Evolutionary conservation across 2,329 filamentous ascomycete species (phyloP).

Genomic region (Penicillium paneum): DNA sequence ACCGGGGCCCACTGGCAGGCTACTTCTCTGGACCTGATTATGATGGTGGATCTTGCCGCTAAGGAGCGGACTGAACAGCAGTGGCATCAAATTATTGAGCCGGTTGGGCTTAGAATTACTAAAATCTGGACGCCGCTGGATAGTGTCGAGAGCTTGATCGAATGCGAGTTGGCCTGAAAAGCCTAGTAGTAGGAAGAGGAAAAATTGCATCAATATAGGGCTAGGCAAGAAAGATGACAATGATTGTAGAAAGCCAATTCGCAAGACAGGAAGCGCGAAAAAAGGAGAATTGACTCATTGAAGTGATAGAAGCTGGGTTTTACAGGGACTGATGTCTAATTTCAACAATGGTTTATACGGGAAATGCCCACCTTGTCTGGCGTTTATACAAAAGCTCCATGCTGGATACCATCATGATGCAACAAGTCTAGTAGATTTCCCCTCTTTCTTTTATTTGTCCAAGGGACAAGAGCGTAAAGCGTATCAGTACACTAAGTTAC

Average conservation of each 20-base stretch:
- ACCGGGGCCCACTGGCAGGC: conserved; percentile 31
- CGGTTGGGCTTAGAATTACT: conserved; percentile 10
- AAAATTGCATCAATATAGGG: no score
- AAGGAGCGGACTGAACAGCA: conserved; percentile 37
- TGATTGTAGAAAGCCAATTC: neutral
- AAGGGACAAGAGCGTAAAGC: conserved; percentile 15
- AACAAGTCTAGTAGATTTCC: conserved; percentile 30
- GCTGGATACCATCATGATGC: conserved; percentile 8
- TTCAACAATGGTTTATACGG: neutral
- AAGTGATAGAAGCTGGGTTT: no score
- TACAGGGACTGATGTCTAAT: neutral
- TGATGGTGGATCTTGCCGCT: conserved; percentile 36
- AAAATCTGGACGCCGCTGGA: conserved; percentile 1
- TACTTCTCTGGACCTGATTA: conserved; percentile 36
- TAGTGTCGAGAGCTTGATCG: neutral
- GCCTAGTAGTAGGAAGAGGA: no score
- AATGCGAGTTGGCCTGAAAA: neutral
- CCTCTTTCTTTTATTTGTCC: conserved; percentile 15
- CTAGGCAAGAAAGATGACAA: neutral
- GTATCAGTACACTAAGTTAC: conserved; percentile 33
- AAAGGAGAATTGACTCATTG: no score
- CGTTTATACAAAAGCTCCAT: neutral
- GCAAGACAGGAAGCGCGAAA: no score
- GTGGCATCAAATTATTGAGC: conserved; percentile 28
- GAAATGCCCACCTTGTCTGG: neutral